Evolutionary conservation across 1,284 basidiomycete genomes (phyloP).

Genomic region (Schizophyllum amplum): DNA sequence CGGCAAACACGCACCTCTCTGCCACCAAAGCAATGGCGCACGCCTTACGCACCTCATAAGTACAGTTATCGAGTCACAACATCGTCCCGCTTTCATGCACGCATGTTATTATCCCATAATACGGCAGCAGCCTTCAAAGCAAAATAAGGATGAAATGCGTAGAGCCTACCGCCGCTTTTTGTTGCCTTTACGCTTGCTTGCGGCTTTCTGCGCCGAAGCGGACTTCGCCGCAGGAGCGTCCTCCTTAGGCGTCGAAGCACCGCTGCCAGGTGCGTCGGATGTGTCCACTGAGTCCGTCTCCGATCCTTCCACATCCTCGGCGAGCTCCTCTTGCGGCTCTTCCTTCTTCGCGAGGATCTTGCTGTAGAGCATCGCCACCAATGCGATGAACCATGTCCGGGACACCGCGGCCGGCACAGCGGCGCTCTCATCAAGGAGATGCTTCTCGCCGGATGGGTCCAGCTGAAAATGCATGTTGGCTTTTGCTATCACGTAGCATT

Average conservation of each 20-base stretch:
- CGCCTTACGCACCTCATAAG: neutral
- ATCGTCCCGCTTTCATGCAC: neutral
- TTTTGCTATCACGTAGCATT: slow-evolving; percentile 3
- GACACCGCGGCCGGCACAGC: slow-evolving; percentile 37
- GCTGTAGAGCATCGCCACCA: slow-evolving; percentile 26
- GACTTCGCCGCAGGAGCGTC: slow-evolving; percentile 33
- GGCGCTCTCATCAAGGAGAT: slow-evolving; percentile 41
- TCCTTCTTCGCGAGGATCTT: slow-evolving; percentile 22
- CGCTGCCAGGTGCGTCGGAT: slow-evolving; percentile 35
- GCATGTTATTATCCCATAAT: neutral
- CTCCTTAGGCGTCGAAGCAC: slow-evolving; percentile 30
- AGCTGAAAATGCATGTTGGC: slow-evolving; percentile 23
- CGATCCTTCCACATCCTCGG: slow-evolving; percentile 27
- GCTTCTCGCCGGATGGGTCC: slow-evolving; percentile 43
- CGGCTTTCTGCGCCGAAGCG: neutral
- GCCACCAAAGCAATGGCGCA: neutral
- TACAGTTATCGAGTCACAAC: neutral
- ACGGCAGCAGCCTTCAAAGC: slow-evolving; percentile 1
- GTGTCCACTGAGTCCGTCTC: slow-evolving; percentile 16
- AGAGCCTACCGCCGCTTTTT: slow-evolving; percentile 26
- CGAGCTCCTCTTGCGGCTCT: slow-evolving; percentile 19
- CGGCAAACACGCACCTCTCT: neutral
- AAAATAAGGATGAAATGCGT: neutral
- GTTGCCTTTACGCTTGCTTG: slow-evolving; percentile 48
- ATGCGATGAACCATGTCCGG: slow-evolving; percentile 33